Evolutionary conservation across 441 rosid species (phyloP).

Genomic region (Arabidopsis hybrid): DNA sequence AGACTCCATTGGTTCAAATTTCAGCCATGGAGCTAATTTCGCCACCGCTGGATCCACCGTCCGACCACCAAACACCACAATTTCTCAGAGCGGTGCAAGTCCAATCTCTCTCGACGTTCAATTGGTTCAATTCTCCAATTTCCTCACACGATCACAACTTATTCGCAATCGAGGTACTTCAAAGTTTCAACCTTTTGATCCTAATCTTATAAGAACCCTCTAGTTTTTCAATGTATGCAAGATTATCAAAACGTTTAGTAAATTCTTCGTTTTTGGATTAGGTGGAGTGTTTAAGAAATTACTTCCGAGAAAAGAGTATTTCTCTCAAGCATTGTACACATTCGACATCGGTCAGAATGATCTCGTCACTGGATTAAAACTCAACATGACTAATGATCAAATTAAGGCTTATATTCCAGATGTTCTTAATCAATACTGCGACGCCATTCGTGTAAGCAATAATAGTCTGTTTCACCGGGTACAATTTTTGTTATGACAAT

Average conservation of each 20-base stretch:
- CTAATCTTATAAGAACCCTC: neutral
- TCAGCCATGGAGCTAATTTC: constrained; percentile 89
- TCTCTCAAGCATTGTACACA: constrained; percentile 68
- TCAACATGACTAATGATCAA: constrained; percentile 64
- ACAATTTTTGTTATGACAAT: neutral
- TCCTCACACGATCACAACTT: constrained; percentile 55
- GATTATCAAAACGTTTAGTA: neutral
- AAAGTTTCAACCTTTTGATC: constrained; percentile 28
- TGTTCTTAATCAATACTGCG: constrained; percentile 48
- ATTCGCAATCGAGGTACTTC: constrained; percentile 51
- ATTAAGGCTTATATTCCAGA: constrained; percentile 71
- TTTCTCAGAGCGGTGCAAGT: constrained; percentile 61
- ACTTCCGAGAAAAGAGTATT: constrained; percentile 62
- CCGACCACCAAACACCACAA: constrained; percentile 62
- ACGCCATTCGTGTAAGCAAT: constrained; percentile 56
- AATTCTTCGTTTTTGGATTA: neutral
- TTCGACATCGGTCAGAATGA: constrained; percentile 88
- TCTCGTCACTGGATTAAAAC: constrained; percentile 66
- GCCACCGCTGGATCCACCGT: constrained; percentile 88
- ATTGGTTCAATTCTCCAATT: constrained; percentile 63
- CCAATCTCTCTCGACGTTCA: constrained; percentile 84
- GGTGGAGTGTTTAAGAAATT: constrained; percentile 59
- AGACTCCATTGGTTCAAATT: constrained; percentile 74
- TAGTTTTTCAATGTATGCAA: neutral
- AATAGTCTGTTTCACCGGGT: neutral